Percentiles rank a stretch among this genome's conserved stretches.
Conservation (phyloP, 2,329 filamentous ascomycete genomes). For the Fusarium sacchari region DNA sequence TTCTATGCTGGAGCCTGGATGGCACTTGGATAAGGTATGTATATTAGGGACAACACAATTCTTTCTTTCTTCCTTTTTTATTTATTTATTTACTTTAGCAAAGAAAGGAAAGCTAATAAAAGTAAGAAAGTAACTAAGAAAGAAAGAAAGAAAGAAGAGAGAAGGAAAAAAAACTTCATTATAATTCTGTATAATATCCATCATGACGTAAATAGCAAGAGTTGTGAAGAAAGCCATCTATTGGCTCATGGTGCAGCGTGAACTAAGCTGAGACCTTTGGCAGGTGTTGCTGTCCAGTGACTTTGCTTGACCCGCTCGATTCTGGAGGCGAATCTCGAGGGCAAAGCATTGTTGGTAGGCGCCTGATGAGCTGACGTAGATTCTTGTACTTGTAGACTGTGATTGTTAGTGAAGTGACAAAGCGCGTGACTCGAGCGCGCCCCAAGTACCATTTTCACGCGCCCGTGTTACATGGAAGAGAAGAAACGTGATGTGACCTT, state of each 20-base stretch:
- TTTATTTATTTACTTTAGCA: no score
- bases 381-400: background rate
- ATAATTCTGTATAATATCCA: background rate
- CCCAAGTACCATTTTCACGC: slow-evolving; percentile 26
- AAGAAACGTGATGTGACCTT: slow-evolving; percentile 33
- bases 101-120: no score
- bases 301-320: slow-evolving; percentile 21
- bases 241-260: slow-evolving; percentile 13
- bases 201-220: background rate
- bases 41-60: background rate
- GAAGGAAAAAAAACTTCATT: background rate
- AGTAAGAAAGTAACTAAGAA: no score
- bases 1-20: background rate
- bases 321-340: slow-evolving; percentile 29
- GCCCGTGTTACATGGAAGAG: slow-evolving; percentile 24
- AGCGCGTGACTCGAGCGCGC: slow-evolving; percentile 33
- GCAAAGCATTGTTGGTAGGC: slow-evolving; percentile 9
- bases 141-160: background rate
- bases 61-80: no score
- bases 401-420: background rate
- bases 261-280: slow-evolving; percentile 31
- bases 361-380: slow-evolving; percentile 28
- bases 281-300: slow-evolving; percentile 41
- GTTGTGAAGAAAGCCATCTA: background rate
- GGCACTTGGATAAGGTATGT: background rate